Conservation (phyloP, 192 early-diverging fungal species). For the Lunasporangiospora selenospora region DNA sequence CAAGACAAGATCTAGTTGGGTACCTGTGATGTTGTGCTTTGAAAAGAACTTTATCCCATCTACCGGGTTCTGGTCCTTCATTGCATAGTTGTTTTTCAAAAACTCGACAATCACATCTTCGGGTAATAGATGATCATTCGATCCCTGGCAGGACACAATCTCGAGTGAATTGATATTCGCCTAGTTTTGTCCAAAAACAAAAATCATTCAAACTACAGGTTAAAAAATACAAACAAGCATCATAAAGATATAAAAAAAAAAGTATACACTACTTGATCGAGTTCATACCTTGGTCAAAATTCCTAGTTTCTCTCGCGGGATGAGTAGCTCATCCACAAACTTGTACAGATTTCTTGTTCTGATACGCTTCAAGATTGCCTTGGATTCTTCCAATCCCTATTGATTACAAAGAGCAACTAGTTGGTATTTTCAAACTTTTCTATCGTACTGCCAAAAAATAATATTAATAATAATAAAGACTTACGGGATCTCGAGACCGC, state of each 20-base stretch:
- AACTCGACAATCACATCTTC: conserved; percentile 81
- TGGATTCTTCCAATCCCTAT: conserved; percentile 67
- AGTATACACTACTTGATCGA: conserved; percentile 4
- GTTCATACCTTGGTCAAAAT: conserved; percentile 49
- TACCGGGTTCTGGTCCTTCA: conserved; percentile 87
- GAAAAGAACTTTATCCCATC: conserved; percentile 83
- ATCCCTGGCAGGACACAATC: conserved; percentile 65
- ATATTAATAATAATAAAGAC: not conserved
- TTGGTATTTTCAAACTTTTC: not conserved
- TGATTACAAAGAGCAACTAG: not conserved
- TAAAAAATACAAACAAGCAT: too few species aligned
- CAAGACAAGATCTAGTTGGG: not conserved
- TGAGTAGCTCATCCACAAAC: conserved; percentile 79
- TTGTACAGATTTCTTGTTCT: conserved; percentile 85
- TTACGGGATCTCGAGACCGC: conserved; percentile 59
- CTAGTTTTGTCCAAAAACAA: too few species aligned
- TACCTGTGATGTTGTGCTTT: conserved; percentile 63
- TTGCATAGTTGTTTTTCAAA: conserved; percentile 81
- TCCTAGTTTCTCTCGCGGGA: conserved; percentile 59
- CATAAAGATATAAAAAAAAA: too few species aligned
- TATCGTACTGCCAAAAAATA: not conserved
- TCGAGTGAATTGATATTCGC: conserved; percentile 59
- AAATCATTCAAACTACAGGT: too few species aligned
- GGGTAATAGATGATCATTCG: conserved; percentile 65
- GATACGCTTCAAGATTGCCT: conserved; percentile 75